Base-by-base conservation (phyloP, 2,329 filamentous ascomycete species). In the Pseudocercospora pini-densiflorae region DNA sequence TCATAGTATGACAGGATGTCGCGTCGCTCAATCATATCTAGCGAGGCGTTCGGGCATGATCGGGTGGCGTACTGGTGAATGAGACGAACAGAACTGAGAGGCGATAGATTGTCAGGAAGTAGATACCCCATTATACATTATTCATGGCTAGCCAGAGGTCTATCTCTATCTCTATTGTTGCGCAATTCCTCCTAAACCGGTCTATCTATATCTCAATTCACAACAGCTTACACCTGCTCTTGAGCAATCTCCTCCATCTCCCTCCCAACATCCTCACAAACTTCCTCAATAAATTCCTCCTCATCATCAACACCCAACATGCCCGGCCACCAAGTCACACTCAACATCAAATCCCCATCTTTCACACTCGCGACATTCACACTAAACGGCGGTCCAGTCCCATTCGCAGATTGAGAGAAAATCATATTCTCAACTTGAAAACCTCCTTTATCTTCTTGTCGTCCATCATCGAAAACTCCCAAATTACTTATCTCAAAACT, bases 401-500 rank as follows among this genome's bases (percentile, higher is more conserved):
- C 78, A 66, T 81, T 77, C 0, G 79, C 82, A 2, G 83, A 82
- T 65, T 83, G 81, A 5, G 78, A 77, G 69, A 84, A 85, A 1
- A 82, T 64, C 72, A 82, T 76, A 23, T 80, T 73, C 9, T 71
- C 74, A 1, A 84, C 72, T 8, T 61, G 59, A 63, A 71, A 71
- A 0, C 61, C 63, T 3, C 36, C 51, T 3, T 31, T 59, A 3
- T 55, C 36, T 16, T 64, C 68, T 57, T 36, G 29, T 8, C 8
- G 29, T 31, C 6, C 7, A 1, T 40, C 7, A 1, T 40, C 53
- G 47, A 79, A 74, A 67, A 72, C 76, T 31, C 79, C 77, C 2
- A 84, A 59, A 66, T 85, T 85, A 71, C 82, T 84, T 8, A 85
- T 62, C 70, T 83, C 81, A 61, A 80, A 84, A 5, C 81, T 81